A percentile compares a stretch with the other conserved stretches of the same genome.
Conservation (phyloP, 2,329 filamentous ascomycete species). For the Leptoxyphium fumago region DNA sequence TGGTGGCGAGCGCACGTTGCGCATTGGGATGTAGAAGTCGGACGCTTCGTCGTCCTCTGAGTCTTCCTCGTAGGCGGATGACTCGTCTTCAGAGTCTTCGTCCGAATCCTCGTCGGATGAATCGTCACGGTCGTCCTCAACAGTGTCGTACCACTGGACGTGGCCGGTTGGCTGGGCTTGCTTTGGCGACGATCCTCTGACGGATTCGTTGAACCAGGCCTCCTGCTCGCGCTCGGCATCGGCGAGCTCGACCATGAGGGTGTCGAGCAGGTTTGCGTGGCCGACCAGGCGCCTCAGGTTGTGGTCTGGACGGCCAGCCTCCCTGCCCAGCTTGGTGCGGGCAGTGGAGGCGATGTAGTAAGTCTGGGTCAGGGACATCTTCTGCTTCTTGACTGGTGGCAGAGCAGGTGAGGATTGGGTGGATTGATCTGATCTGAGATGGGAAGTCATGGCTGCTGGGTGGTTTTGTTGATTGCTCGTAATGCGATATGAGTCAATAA, state of each 20-base stretch:
- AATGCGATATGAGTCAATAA: conserved; percentile 5
- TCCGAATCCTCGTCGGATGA: conserved; percentile 31
- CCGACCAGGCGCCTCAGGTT: conserved; percentile 89
- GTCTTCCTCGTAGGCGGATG: conserved; percentile 38
- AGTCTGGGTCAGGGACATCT: conserved; percentile 95
- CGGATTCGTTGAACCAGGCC: conserved; percentile 93
- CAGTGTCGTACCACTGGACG: conserved; percentile 75
- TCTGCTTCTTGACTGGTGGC: conserved; percentile 47
- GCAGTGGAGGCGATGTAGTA: conserved; percentile 98
- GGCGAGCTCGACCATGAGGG: conserved; percentile 79
- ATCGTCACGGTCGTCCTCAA: conserved; percentile 60
- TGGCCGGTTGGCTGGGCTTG: conserved; percentile 32
- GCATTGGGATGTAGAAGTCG: conserved; percentile 23
- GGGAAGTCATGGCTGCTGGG: conserved; percentile 31
- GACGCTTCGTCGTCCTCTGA: conserved; percentile 35
- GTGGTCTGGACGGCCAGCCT: conserved; percentile 83
- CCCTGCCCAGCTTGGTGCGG: conserved; percentile 83
- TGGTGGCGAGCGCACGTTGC: conserved; percentile 25
- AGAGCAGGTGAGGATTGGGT: conserved; percentile 25
- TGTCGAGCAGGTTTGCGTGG: conserved; percentile 95
- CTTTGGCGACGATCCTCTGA: conserved; percentile 51
- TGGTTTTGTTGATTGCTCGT: neutral
- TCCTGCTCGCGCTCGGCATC: conserved; percentile 93
- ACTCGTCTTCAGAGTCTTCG: conserved; percentile 34
- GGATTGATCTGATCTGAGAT: conserved; percentile 31